These are phyloP conservation scores for Emericellopsis terricola DNA, from an alignment of 495 filamentous ascomycete species.

Conservation along the genomic window DNA sequence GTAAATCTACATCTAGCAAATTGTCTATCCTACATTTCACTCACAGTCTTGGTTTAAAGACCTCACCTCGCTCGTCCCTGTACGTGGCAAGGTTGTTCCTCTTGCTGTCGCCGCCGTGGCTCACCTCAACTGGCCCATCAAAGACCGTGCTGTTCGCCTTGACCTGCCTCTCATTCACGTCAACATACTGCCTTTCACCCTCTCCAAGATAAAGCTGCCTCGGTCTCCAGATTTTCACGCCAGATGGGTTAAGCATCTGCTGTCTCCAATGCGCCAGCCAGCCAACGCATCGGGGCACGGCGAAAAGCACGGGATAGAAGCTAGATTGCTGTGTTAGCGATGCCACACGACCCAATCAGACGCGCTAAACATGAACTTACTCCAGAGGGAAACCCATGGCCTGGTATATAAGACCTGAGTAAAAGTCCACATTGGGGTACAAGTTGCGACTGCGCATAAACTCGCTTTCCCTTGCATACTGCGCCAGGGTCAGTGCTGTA, in stretches of 20 bases:
- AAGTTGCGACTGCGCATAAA: constrained; percentile 28
- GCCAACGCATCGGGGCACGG: constrained; percentile 19
- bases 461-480: constrained; percentile 26
- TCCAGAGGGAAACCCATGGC: constrained; percentile 27
- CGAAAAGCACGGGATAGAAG: constrained; percentile 19
- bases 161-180: constrained; percentile 10
- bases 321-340: background rate
- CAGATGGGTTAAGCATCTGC: constrained; percentile 13
- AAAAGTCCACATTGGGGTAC: constrained; percentile 38
- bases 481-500: constrained; percentile 28
- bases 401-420: constrained; percentile 34
- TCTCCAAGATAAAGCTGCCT: constrained; percentile 20
- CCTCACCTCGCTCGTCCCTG: constrained; percentile 5
- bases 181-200: constrained; percentile 12
- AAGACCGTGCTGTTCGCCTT: constrained; percentile 8
- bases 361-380: constrained; percentile 6
- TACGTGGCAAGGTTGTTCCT: constrained; percentile 6
- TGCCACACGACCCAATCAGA: constrained; percentile 1
- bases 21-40: no score
- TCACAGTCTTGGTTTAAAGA: constrained; percentile 6
- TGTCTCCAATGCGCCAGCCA: constrained; percentile 22
- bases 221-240: constrained; percentile 21
- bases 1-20: no score
- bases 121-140: constrained; percentile 3
- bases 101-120: constrained; percentile 7